Conservation (phyloP, 73 alveolate genomes). For the Paramecium primaurelia region DNA sequence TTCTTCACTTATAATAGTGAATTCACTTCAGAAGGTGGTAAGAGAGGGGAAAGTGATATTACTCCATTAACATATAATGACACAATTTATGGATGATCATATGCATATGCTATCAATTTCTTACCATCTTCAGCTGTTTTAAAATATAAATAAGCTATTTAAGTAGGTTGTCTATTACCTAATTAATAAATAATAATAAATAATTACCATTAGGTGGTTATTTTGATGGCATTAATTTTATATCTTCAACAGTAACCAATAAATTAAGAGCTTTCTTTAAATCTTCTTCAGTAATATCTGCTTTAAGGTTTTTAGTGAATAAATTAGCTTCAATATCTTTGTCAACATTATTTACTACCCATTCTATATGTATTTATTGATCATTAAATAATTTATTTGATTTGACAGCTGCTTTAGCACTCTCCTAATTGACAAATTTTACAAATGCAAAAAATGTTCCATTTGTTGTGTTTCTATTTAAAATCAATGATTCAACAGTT, state of each 20-base stretch:
- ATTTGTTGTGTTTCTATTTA: not conserved
- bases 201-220: not conserved
- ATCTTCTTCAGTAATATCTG: not conserved
- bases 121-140: slow-evolving; percentile 23
- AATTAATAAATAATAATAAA: not conserved
- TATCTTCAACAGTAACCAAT: not conserved
- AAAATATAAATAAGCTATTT: slow-evolving; percentile 18
- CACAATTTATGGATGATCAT: not conserved
- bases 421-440: not conserved
- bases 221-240: not conserved
- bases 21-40: not conserved
- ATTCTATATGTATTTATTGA: not conserved
- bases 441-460: not conserved
- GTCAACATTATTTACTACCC: not conserved
- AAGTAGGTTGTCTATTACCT: not conserved
- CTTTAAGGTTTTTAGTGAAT: not conserved
- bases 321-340: slow-evolving; percentile 18
- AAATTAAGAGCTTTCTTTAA: not conserved
- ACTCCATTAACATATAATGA: not conserved
- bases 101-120: slow-evolving; percentile 3
- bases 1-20: not conserved
- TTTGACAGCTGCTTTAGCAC: not conserved
- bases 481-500: not conserved
- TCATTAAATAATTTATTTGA: not conserved
- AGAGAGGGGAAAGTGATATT: not conserved